phyloP scores from a whole-genome alignment of 768 basidiomycete genomes.

The Lactifluus echinatus region DNA sequence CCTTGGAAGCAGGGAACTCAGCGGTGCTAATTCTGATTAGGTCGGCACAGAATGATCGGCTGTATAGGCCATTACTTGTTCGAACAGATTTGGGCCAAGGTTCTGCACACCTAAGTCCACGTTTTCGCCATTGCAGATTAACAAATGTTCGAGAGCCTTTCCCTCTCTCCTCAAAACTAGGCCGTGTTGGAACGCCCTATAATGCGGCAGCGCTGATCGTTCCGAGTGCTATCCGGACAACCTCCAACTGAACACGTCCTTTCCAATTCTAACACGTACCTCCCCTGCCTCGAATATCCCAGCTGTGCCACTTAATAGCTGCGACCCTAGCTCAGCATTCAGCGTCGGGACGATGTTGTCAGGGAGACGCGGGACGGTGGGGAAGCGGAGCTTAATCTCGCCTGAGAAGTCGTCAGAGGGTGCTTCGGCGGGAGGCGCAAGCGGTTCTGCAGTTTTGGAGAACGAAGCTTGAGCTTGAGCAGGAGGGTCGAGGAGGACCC shows the following conservation, averaged over 20 bases:
- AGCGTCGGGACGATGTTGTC: slow-evolving; percentile 1
- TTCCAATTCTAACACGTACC: slow-evolving; percentile 6
- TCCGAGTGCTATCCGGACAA: neutral
- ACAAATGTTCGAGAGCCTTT: too few relatives aligned
- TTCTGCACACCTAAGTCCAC: too few relatives aligned
- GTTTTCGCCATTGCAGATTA: too few relatives aligned
- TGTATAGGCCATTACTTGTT: too few relatives aligned
- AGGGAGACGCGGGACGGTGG: neutral
- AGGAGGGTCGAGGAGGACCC: slow-evolving; percentile 55
- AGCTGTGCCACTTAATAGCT: neutral
- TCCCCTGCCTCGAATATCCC: slow-evolving; percentile 1
- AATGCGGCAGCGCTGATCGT: neutral
- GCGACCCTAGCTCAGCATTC: neutral
- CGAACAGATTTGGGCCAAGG: too few relatives aligned
- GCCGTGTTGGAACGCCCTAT: neutral
- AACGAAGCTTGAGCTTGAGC: neutral
- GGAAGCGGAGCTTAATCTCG: neutral
- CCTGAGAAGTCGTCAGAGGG: neutral
- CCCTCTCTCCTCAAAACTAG: neutral
- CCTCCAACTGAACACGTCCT: slow-evolving; percentile 2
- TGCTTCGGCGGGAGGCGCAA: neutral
- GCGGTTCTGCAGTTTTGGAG: neutral
- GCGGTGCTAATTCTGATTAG: too few relatives aligned
- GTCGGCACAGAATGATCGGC: too few relatives aligned
- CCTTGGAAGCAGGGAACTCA: too few relatives aligned